phyloP scores from a whole-genome alignment of 306 rosid genomes.

The Castanea crenata region DNA sequence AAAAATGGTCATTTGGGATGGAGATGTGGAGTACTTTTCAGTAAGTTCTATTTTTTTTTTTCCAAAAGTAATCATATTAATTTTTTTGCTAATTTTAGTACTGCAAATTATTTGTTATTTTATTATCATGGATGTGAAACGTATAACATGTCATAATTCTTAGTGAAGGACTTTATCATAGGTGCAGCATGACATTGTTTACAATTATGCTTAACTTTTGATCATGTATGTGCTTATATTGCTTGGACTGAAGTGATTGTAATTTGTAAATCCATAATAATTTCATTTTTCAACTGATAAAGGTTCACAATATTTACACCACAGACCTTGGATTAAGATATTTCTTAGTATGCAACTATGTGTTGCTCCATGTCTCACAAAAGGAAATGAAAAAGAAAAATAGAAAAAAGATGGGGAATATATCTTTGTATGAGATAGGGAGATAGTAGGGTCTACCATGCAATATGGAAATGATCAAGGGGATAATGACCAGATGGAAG shows the following conservation, averaged over 20 bases:
- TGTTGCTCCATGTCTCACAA: no score
- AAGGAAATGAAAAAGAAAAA: no score
- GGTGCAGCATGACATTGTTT: not conserved
- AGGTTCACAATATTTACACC: no score
- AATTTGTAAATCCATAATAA: no score
- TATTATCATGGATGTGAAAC: not conserved
- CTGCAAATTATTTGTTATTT: constrained; percentile 1
- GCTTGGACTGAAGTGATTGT: not conserved
- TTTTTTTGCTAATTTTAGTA: constrained; percentile 9
- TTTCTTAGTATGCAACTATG: no score
- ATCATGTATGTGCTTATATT: not conserved
- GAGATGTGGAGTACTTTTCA: constrained; percentile 62
- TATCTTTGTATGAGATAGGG: no score
- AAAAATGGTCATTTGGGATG: constrained; percentile 86
- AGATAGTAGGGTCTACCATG: no score
- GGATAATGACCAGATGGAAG: no score
- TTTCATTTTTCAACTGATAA: no score
- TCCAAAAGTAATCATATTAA: not conserved
- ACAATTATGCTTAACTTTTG: not conserved
- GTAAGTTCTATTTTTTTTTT: constrained; percentile 46
- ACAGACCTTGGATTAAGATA: no score
- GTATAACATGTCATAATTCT: not conserved
- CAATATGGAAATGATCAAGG: no score
- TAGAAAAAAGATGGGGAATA: no score
- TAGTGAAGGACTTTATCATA: not conserved